Base-by-base conservation (phyloP, 306 rosid species). In the Canavalia ensiformis region DNA sequence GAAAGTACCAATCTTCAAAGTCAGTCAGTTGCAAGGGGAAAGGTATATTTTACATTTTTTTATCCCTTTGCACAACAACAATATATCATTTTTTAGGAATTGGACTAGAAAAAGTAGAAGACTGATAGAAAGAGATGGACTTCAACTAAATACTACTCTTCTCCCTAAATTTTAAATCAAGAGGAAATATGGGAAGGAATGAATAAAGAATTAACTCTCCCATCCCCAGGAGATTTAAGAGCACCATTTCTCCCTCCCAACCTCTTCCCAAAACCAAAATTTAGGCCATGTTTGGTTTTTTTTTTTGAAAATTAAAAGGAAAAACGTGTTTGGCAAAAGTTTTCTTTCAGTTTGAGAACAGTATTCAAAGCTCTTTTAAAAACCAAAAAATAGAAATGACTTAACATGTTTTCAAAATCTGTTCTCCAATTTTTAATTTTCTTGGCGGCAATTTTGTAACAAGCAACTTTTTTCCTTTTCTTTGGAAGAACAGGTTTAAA, bases 1-100 rank as follows among this genome's bases (percentile, higher is more conserved):
- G 99, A 93, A 84, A 92, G 97, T 60, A 95, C 98, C 51, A 90
- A 93, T 84, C 94, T 93, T 83, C 99, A 95, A 77, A 93, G 97
- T 11, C 99, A 93, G 83, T 84, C 97, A 49, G 89, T 92, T 70
- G 92, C 93, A 75, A 88, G 93, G 85, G 99, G 99, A 88, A 93
- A 95, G 98, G 98, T 95, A 86, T 76, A 31, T 13, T 46, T 82
- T 74, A 62, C 52, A 39, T 28, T 7, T 71, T 49, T 60, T 31
- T 8, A 18, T 13, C 2, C n/a, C 70, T 45, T 10, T 35, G 60
- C 65, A 18, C 69, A 52, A 31, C 46, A 42, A 9, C 74, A 50
- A 41, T 35, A n/a, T 66, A 75, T 56, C 34, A 4, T 29, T 39
- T 8, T 76, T 49, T 31, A 6, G 49, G 66, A 45, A 68, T 4